phyloP scores from a whole-genome alignment of 2,329 filamentous ascomycete species.

The Colletotrichum sp. region DNA sequence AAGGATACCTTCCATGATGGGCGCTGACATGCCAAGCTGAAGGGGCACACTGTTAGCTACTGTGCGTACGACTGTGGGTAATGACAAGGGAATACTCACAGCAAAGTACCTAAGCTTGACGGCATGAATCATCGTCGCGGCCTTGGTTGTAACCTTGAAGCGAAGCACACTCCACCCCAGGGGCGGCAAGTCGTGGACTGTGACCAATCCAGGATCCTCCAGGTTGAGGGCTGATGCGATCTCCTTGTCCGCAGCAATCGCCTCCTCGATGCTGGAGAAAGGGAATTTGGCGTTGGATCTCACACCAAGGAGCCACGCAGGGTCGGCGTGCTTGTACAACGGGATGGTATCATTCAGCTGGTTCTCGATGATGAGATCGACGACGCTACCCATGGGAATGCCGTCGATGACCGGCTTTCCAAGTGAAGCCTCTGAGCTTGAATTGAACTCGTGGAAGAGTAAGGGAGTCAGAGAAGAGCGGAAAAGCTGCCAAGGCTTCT shows the following conservation, averaged over 20 bases:
- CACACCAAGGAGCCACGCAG: conserved; percentile 24
- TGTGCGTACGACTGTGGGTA: too few species aligned
- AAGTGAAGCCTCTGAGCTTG: neutral
- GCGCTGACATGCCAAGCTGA: conserved; percentile 14
- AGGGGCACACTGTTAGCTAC: neutral
- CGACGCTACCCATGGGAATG: conserved; percentile 15
- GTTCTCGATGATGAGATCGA: conserved; percentile 18
- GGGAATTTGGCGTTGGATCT: neutral
- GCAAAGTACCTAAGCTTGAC: conserved; percentile 17
- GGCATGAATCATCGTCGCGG: conserved; percentile 17
- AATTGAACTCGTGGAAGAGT: conserved; percentile 13
- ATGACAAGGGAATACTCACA: too few species aligned
- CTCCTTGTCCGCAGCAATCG: neutral
- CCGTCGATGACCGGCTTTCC: conserved; percentile 4
- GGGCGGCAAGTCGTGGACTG: conserved; percentile 7
- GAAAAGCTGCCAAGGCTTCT: conserved; percentile 17
- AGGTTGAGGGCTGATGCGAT: neutral
- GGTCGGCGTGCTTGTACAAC: conserved; percentile 26
- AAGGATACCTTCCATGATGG: conserved; percentile 12
- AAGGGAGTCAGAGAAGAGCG: conserved; percentile 20
- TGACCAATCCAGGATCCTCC: neutral
- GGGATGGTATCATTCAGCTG: conserved; percentile 9
- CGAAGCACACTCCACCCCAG: conserved; percentile 10
- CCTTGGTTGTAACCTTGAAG: neutral
- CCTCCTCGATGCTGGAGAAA: neutral